Conservation (phyloP, 1,284 basidiomycete genomes). For the Fomitopsis schrenkii region DNA sequence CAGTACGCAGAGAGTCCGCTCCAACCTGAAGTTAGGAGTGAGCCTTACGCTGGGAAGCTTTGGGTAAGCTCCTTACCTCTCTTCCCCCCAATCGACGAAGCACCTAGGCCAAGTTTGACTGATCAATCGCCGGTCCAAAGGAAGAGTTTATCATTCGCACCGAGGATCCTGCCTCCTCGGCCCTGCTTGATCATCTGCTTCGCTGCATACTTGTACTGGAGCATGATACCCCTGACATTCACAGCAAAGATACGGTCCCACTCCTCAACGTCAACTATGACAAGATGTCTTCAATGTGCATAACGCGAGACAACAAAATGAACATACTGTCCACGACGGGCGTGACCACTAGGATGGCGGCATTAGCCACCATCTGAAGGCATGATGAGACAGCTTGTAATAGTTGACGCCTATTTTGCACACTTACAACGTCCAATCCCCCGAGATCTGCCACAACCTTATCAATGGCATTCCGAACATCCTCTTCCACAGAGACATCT, state of each 20-base stretch:
- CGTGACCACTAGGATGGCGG: conserved; percentile 21
- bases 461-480: conserved; percentile 32
- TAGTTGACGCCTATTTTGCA: not conserved
- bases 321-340: conserved; percentile 20
- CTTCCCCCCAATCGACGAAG: conserved; percentile 24
- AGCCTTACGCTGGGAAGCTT: not conserved
- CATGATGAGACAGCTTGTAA: not conserved
- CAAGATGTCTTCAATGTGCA: not conserved
- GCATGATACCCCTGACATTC: conserved; percentile 30
- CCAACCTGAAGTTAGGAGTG: not conserved
- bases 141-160: conserved; percentile 5
- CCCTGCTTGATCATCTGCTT: conserved; percentile 32
- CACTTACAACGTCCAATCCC: conserved; percentile 9
- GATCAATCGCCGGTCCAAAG: not conserved
- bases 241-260: conserved; percentile 25
- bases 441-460: conserved; percentile 12
- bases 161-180: conserved; percentile 31
- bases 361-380: conserved; percentile 30
- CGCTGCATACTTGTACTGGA: conserved; percentile 33
- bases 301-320: not conserved
- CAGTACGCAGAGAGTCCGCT: conserved; percentile 9
- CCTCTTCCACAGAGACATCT: conserved; percentile 32
- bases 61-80: conserved; percentile 10
- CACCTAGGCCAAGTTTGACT: conserved; percentile 15
- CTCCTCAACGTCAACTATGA: conserved; percentile 18